A percentile compares a stretch with the other conserved stretches of the same genome.
These are phyloP conservation scores for Wilcoxina mikolae DNA, from an alignment of 495 filamentous ascomycete species.

Conservation along the genomic window DNA sequence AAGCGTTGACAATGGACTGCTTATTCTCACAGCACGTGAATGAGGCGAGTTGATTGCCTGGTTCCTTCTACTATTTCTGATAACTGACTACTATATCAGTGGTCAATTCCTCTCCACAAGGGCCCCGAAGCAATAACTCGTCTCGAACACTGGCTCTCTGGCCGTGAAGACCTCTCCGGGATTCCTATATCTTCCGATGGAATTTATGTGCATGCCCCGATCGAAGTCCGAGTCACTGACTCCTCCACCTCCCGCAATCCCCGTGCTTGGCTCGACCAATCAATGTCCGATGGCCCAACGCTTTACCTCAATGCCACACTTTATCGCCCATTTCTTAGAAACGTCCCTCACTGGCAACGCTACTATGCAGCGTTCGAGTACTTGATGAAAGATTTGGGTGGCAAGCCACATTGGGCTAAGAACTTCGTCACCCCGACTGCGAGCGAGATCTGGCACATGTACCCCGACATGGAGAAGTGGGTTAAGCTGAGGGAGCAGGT, in stretches of 20 bases:
- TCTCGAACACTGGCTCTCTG: conserved; percentile 71
- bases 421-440: conserved; percentile 55
- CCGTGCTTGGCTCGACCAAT: conserved; percentile 69
- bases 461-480: conserved; percentile 28
- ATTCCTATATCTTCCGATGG: conserved; percentile 71
- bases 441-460: conserved; percentile 43
- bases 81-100: conserved; percentile 30
- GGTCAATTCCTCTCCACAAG: conserved; percentile 78
- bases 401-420: conserved; percentile 95
- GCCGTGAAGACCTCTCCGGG: conserved; percentile 41
- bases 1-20: conserved; percentile 87
- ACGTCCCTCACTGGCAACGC: conserved; percentile 60
- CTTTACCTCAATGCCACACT: conserved; percentile 93
- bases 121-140: conserved; percentile 79
- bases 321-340: conserved; percentile 70
- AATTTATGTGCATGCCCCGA: conserved; percentile 78
- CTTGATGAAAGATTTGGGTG: conserved; percentile 83
- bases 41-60: conserved; percentile 41
- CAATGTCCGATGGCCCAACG: conserved; percentile 49
- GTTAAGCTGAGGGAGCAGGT: conserved; percentile 29
- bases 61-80: background rate
- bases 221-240: conserved; percentile 70
- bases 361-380: conserved; percentile 94
- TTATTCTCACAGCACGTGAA: conserved; percentile 94
- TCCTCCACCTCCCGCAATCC: conserved; percentile 25